Base-by-base conservation (phyloP, 2,329 filamentous ascomycete genomes). In the Fusarium brachygibbosum region DNA sequence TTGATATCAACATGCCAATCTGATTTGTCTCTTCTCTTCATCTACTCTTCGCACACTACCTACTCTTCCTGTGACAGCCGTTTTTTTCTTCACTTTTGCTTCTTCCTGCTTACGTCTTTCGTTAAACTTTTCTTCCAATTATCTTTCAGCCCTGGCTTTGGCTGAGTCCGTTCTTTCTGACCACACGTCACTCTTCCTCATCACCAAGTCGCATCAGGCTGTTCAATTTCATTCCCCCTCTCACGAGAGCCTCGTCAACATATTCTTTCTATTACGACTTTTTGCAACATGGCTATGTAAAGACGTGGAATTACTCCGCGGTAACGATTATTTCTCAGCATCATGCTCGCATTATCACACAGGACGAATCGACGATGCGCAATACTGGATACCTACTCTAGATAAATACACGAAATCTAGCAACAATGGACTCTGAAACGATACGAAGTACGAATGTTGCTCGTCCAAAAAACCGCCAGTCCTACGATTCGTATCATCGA, bases 401-500 rank as follows among this genome's bases (percentile, higher is more conserved):
- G 63, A 58, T 67, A 56, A 53, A 40, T 35, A 57, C 6, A 32
- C 48, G 44, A 56, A 31, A 23, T 61, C 55, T 44, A 53, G 44
- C 50, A 52, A 63, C 58, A 53, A 76, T 76, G 71, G 73, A 74
- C 28, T 54, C 66, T 38, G 59, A 58, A 34, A 38, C 65, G 51
- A 62, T 54, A 48, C 63, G 65, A 53, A 66, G 57, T 38, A 45
- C 68, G 31, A 66, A 69, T 42, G 53, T 69, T 62, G 49, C 59
- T 35, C 72, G 58, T 38, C 69, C 70, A 19, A 65, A 64, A 45
- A 63, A 52, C 52, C 69, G 66, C 21, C 70, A 74, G 42, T 63
- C 72, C 29, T 59, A 74, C 54, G 72, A 75, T 28, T 74, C 74
- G 48, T 75, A 76, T 44, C 74, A 76, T 52, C 71, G 66, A 50